These are phyloP conservation scores for Cercophora samala DNA, from an alignment of 495 filamentous ascomycete species.

Conservation along the genomic window DNA sequence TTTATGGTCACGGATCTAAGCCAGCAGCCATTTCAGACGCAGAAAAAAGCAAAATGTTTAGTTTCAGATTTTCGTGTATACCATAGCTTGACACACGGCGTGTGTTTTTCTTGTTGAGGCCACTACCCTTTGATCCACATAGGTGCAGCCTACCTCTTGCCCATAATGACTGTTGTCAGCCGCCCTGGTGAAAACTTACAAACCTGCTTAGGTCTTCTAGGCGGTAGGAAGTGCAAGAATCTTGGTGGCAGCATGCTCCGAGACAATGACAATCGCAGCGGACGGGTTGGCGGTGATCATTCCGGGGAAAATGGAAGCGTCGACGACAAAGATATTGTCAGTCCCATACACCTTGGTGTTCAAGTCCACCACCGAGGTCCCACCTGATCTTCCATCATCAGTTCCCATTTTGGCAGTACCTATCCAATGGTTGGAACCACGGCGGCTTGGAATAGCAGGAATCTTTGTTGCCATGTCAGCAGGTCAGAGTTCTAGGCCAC, in stretches of 20 bases:
- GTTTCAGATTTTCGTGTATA: too few relatives aligned
- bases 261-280: slow-evolving; percentile 53
- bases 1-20: too few relatives aligned
- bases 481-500: not conserved
- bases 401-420: slow-evolving; percentile 57
- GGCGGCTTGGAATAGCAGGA: slow-evolving; percentile 49
- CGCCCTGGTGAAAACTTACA: too few relatives aligned
- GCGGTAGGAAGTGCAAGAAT: slow-evolving; percentile 24
- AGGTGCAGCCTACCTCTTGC: too few relatives aligned
- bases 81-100: too few relatives aligned
- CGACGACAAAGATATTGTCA: slow-evolving; percentile 63
- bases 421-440: slow-evolving; percentile 69
- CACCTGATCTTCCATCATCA: slow-evolving; percentile 59
- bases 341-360: slow-evolving; percentile 69
- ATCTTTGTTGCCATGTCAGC: slow-evolving; percentile 22
- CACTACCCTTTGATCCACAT: too few relatives aligned
- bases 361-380: slow-evolving; percentile 61
- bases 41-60: too few relatives aligned
- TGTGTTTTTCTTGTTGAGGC: too few relatives aligned
- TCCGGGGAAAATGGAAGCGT: slow-evolving; percentile 61
- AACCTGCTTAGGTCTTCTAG: too few relatives aligned
- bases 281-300: slow-evolving; percentile 56
- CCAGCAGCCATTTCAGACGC: too few relatives aligned
- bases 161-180: too few relatives aligned
- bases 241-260: slow-evolving; percentile 52